These are phyloP conservation scores for Rhododendron kiyosumense DNA, from an alignment of 148 eudicot species.

Conservation along the genomic window DNA sequence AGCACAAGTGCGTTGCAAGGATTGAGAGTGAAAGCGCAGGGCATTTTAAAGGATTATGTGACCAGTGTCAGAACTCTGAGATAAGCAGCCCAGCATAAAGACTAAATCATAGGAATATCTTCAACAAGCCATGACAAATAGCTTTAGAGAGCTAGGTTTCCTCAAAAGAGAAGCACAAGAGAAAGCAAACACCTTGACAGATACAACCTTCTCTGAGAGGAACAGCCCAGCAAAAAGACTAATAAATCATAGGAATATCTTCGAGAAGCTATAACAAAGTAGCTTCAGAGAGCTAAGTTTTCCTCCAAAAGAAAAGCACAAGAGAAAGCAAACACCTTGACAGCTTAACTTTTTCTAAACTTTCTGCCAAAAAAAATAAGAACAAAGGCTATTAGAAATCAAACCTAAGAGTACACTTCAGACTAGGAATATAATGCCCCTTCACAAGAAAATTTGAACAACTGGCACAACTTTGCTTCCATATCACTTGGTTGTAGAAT, in stretches of 20 bases:
- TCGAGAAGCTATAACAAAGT: not conserved
- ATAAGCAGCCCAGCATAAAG: not conserved
- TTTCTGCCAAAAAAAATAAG: not conserved
- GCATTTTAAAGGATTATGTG: too few species aligned
- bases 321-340: not conserved
- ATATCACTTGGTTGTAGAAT: not conserved
- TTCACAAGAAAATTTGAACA: not conserved
- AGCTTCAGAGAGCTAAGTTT: not conserved
- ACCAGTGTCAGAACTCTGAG: not conserved
- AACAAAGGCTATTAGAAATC: not conserved
- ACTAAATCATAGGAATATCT: not conserved
- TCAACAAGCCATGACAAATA: not conserved
- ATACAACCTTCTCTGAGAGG: not conserved
- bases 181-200: not conserved
- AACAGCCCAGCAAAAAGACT: not conserved
- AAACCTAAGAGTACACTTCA: conserved; percentile 9
- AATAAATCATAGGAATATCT: not conserved
- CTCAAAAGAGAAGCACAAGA: not conserved
- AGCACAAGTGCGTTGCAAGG: too few species aligned
- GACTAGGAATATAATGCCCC: conserved; percentile 19
- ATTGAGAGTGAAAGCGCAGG: too few species aligned
- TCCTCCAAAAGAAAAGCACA: conserved; percentile 10
- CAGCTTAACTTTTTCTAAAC: not conserved
- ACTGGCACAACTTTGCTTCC: not conserved
- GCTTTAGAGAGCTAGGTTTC: not conserved